Base-by-base conservation (phyloP, 768 basidiomycete genomes). In the Pleurotus sapidus region DNA sequence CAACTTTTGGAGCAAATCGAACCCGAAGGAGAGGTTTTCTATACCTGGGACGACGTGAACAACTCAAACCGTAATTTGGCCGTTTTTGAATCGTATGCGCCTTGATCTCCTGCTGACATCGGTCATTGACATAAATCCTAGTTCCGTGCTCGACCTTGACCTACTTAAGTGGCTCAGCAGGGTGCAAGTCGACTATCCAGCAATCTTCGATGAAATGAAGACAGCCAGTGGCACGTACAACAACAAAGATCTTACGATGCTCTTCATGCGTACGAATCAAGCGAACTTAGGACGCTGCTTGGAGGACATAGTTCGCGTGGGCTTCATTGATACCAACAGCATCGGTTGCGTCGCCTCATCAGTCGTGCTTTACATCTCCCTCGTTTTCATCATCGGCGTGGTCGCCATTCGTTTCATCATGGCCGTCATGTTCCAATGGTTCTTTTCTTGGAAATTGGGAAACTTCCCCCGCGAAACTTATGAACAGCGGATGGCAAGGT, bases 351-450 rank as follows among this genome's bases (percentile, higher is more conserved):
- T 98, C 58, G 95, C 96, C 5, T 97, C 96, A 5, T 80, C 88
- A 57, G 89, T 99, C 61, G 94, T 98, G 38, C 89, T 98, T 57
- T 96, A 94, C 70, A 80, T 96, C 57, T 98, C 96, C 47, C 87
- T 98, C 65, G 83, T 94, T 62, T 97, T 98, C 82, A 98, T 99
- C 70, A 88, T 96, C 61, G 96, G 96, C 59, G 96, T 98, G 60
- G 96, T 98, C 61, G 81, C 84, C 55, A 94, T 97, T 70, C 91
- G 94, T 37, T 99, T 98, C 75, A 77, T 83, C 63, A 96, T 98
- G 94, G 97, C 97, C 47, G 91, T 97, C 67, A 79, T 96, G 69
- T 99, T 98, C 73, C 82, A 91, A 23, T 99, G 97, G 97, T 98
- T 98, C 82, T 89, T 92, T 70, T 93, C 91, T n/a, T 94, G 91